Conservation (phyloP, 1,284 basidiomycete species). For the Pterulicium gracile region DNA sequence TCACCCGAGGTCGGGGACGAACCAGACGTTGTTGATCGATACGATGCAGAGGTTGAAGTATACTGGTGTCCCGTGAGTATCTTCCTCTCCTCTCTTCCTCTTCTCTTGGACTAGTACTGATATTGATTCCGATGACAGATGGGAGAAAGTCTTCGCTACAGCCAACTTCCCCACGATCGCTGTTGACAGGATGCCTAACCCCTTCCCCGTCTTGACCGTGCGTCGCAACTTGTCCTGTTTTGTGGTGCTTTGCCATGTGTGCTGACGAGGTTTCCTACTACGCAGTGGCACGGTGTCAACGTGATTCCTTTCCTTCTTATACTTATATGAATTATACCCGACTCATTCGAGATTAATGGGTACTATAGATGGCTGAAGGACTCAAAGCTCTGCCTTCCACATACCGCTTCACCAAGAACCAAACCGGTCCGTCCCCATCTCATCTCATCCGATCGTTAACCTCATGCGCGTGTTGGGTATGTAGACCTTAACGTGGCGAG, state of each 20-base stretch:
- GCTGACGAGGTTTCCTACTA: not conserved
- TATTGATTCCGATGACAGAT: too few species aligned
- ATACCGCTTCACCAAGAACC: constrained; percentile 47
- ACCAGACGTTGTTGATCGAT: constrained; percentile 39
- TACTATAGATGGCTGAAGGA: constrained; percentile 47
- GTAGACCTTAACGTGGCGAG: constrained; percentile 41
- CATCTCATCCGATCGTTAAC: not conserved
- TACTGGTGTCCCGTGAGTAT: constrained; percentile 42
- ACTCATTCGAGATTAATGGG: not conserved
- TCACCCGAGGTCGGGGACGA: constrained; percentile 36
- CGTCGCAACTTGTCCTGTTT: not conserved
- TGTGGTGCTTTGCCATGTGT: not conserved
- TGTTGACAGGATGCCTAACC: constrained; percentile 21
- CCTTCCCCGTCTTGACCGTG: constrained; percentile 14
- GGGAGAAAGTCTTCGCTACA: constrained; percentile 20
- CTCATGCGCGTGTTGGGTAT: not conserved
- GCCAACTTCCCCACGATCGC: constrained; percentile 28
- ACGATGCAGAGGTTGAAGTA: constrained; percentile 44
- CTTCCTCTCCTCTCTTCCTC: constrained; percentile 14
- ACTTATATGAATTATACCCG: not conserved
- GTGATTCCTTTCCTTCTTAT: too few species aligned
- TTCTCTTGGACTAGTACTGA: not conserved
- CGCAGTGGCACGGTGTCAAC: constrained; percentile 5
- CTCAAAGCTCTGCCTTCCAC: constrained; percentile 44
- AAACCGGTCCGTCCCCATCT: constrained; percentile 27